These are phyloP conservation scores for Termitomyces sp. DNA, from an alignment of 1,284 basidiomycete species.

Conservation along the genomic window DNA sequence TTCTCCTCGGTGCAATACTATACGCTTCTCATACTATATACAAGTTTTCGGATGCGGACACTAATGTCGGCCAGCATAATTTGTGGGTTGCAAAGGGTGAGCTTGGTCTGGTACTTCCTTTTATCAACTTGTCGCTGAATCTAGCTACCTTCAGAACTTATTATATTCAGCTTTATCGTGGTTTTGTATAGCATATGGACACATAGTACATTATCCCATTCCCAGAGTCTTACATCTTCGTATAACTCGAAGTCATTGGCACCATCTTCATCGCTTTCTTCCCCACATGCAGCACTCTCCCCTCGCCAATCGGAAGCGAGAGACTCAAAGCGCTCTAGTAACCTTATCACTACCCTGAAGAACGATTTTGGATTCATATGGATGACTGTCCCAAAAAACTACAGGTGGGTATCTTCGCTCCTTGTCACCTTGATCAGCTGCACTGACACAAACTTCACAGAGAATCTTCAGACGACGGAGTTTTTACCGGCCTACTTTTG, in stretches of 20 bases:
- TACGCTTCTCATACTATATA: slow-evolving; percentile 37
- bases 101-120: slow-evolving; percentile 11
- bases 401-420: slow-evolving; percentile 46
- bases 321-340: slow-evolving; percentile 36
- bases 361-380: slow-evolving; percentile 67
- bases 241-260: too few relatives aligned
- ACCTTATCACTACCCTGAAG: slow-evolving; percentile 27
- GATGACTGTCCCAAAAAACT: slow-evolving; percentile 89
- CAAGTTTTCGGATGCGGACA: slow-evolving; percentile 8
- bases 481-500: slow-evolving; percentile 73
- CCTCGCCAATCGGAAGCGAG: slow-evolving; percentile 42
- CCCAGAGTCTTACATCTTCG: too few relatives aligned
- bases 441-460: slow-evolving; percentile 33
- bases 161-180: slow-evolving; percentile 50
- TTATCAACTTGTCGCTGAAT: not conserved
- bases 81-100: slow-evolving; percentile 44
- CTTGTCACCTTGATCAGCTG: not conserved
- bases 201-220: slow-evolving; percentile 38
- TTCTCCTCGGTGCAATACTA: slow-evolving; percentile 51
- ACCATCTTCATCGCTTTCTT: slow-evolving; percentile 21
- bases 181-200: slow-evolving; percentile 62
- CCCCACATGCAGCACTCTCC: slow-evolving; percentile 30
- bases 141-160: slow-evolving; percentile 44
- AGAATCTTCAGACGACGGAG: slow-evolving; percentile 79
- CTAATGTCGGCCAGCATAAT: slow-evolving; percentile 25